Evolutionary conservation across 2,329 filamentous ascomycete species (phyloP).

Genomic region (Botrytis cinerea): DNA sequence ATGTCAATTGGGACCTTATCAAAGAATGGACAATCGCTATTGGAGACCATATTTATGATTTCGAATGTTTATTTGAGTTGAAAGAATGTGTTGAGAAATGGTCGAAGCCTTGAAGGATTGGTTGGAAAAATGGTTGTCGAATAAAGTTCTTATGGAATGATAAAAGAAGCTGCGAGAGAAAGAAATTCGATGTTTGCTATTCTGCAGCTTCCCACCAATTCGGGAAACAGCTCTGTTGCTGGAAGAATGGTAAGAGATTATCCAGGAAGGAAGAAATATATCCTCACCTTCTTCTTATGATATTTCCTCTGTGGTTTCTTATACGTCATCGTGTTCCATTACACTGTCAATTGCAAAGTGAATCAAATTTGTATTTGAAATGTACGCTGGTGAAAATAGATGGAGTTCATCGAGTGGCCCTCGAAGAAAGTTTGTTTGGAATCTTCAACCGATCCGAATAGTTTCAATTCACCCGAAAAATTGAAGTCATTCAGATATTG

Average conservation of each 20-base stretch:
- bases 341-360: background rate
- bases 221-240: background rate
- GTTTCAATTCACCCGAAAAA: background rate
- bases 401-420: background rate
- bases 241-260: background rate
- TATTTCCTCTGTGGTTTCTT: rapidly evolving
- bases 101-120: too few species aligned
- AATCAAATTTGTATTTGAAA: background rate
- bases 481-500: background rate
- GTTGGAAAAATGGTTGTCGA: background rate
- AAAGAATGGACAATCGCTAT: background rate
- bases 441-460: background rate
- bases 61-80: background rate
- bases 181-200: background rate
- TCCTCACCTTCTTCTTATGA: background rate
- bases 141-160: background rate
- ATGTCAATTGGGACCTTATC: conserved; percentile 48
- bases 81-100: background rate
- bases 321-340: background rate
- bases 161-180: background rate
- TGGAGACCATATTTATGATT: background rate
- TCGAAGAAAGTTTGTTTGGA: background rate
- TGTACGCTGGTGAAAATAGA: background rate
- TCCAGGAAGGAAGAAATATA: background rate
- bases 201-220: background rate